Evolutionary conservation across 169 alveolate species (phyloP), one percentile per base, ranked within the genome.

Genomic region (Sarcocystis neurona): DNA sequence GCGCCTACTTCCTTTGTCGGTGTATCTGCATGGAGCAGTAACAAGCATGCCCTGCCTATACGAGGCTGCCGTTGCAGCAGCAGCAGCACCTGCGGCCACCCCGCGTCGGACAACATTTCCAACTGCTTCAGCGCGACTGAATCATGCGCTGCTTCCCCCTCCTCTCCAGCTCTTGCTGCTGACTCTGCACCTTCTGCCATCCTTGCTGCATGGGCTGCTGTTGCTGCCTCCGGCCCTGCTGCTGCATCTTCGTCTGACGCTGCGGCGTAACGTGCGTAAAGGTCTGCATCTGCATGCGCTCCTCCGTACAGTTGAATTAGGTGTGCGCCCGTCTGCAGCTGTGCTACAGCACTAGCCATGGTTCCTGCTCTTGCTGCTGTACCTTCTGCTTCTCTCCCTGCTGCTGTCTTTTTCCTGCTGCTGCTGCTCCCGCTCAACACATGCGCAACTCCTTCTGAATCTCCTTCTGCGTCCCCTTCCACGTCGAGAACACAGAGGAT

Each of bases 391-490:
- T 30, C 77, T 63, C 37, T 41, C 32, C 27, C 82, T 74, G 56
- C 66, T 12, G 30, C 6, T 27, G 32, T 74, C 46, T 30, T 74
- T n/a, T 34, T 37, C 58, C 82, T 74, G 56, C 32, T 74, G 82
- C 82, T 74, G 82, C 53, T 74, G 82, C 82, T 74, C 58, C 2
- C 43, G 82, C 53, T 32, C 27, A n/a, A n/a, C n/a, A n/a, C n/a
- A n/a, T n/a, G 58, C 12, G 82, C 82, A 39, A 56, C 82, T 41
- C 46, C 79, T 68, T 32, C 79, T 68, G 79, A 32, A n/a, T 27
- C 32, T 68, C 46, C 41, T 32, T 18, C 41, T 32, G 79, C 32
- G 32, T 23, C 32, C 18, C 46, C 79, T 32, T 18, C 30, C 15
- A 23, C 48, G 20, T 41, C 82, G 37, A 23, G 48, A 34, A 74